Base-by-base conservation (phyloP, 139 green algal species). In the Chlamydomonas asymmetrica region DNA sequence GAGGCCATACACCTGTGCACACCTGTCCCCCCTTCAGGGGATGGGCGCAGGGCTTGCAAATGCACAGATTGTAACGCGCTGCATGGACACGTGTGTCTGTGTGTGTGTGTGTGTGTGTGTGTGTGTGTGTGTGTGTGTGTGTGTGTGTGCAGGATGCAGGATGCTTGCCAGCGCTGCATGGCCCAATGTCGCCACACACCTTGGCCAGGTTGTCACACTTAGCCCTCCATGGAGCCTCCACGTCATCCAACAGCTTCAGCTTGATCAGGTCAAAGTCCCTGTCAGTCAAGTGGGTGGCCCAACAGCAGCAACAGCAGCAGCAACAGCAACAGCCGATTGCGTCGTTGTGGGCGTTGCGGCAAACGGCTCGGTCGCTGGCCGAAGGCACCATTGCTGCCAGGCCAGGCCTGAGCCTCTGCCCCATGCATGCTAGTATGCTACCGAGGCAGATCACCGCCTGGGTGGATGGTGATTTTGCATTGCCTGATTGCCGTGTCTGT, bases 251-350 rank as follows among this genome's bases (percentile, higher is more conserved):
- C 50, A 91, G 70, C 73, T 85, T 78, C 25, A 84, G 60, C 43
- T 80, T 76, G 50, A 91, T 62, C 38, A 91, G 68, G 57, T 89
- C 86, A 54, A 91, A 54, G 62, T 91, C 86, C 39, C 86, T 91
- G 75, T 5, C 56, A 23, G 34, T 29, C 10, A 38, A 29, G 65
- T 49, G 31, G 18, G 5, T 16, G 22, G 18, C 29, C 27, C 29
- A 20, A 23, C 40, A 54, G 68, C 3, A 48, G 10, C 7, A 22
- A 2, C 45, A 8, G 18, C 6, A 6, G 29, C 29, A 61, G 43
- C 45, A 72, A n/a, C 8, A 37, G 1, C 67, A 63, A 23, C 29
- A 45, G 31, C n/a, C 16, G 45, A 52, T 52, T 10, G 10, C 16
- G 45, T 16, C 16, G 45, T 16, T 52, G 45, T 10, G 10, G 10